A percentile compares a stretch with the other conserved stretches of the same genome.
These are phyloP conservation scores for Cenococcum geophilum DNA, from an alignment of 495 filamentous ascomycete species.

Conservation along the genomic window DNA sequence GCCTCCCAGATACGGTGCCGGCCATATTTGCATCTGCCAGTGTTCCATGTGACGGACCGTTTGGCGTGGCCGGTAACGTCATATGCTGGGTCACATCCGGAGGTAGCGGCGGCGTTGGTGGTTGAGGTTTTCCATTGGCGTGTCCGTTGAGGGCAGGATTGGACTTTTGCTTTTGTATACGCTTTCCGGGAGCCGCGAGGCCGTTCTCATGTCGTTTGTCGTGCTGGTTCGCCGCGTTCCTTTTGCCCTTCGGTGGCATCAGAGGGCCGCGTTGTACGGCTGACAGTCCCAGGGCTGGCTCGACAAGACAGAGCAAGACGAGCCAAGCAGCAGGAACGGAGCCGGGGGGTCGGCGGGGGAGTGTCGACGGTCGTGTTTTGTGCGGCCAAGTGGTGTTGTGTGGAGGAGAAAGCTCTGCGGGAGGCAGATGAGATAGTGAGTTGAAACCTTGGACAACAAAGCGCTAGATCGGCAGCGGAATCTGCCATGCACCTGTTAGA, in stretches of 20 bases:
- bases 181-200: constrained; percentile 75
- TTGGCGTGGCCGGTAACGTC: constrained; percentile 25
- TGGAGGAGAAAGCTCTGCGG: neutral
- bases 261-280: constrained; percentile 20
- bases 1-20: constrained; percentile 11
- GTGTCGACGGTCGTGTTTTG: constrained; percentile 31
- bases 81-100: constrained; percentile 28
- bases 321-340: constrained; percentile 41
- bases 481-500: neutral
- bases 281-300: constrained; percentile 26
- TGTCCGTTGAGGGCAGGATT: constrained; percentile 54
- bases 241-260: constrained; percentile 66
- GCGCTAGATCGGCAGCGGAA: neutral
- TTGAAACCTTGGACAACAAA: neutral
- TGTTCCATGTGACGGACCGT: constrained; percentile 14
- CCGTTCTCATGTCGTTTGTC: constrained; percentile 87
- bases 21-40: constrained; percentile 7
- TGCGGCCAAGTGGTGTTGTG: neutral
- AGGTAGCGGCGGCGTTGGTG: constrained; percentile 40
- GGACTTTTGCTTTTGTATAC: constrained; percentile 63
- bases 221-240: constrained; percentile 52
- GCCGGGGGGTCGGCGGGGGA: constrained; percentile 14
- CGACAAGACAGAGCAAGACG: constrained; percentile 28
- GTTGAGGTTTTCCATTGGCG: constrained; percentile 47
- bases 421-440: constrained; percentile 10